Conservation (phyloP, 2,329 filamentous ascomycete species). For the Scopulariopsis brevicaulis region DNA sequence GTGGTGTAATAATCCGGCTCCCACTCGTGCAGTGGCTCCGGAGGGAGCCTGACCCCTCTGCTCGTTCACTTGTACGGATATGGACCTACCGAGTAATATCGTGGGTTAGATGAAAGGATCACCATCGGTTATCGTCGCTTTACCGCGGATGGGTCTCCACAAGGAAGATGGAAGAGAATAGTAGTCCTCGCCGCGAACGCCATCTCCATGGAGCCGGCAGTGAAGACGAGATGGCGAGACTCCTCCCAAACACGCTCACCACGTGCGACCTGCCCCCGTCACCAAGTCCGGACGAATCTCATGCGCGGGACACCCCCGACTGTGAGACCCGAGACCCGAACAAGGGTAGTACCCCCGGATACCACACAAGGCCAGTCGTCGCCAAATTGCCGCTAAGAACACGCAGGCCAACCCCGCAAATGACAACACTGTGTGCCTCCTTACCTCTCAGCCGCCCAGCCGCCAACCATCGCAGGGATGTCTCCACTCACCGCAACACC, state of each 20-base stretch:
- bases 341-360: too few relatives aligned
- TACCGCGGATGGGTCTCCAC: background rate
- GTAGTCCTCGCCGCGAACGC: background rate
- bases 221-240: background rate
- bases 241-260: background rate
- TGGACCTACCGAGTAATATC: background rate
- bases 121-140: background rate
- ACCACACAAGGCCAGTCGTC: too few relatives aligned
- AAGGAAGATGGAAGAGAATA: background rate
- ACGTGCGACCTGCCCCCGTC: background rate
- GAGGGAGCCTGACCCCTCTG: background rate
- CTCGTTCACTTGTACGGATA: background rate
- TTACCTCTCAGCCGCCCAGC: background rate
- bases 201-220: background rate
- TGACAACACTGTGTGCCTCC: background rate
- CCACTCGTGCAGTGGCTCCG: background rate
- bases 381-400: too few relatives aligned
- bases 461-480: background rate
- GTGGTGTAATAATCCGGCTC: background rate
- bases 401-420: background rate
- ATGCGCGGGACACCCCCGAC: background rate
- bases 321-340: background rate
- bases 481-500: background rate
- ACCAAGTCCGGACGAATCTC: background rate
- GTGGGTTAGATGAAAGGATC: background rate